Conservation (phyloP, 331 rosid species). For the Cucumis variabilis region DNA sequence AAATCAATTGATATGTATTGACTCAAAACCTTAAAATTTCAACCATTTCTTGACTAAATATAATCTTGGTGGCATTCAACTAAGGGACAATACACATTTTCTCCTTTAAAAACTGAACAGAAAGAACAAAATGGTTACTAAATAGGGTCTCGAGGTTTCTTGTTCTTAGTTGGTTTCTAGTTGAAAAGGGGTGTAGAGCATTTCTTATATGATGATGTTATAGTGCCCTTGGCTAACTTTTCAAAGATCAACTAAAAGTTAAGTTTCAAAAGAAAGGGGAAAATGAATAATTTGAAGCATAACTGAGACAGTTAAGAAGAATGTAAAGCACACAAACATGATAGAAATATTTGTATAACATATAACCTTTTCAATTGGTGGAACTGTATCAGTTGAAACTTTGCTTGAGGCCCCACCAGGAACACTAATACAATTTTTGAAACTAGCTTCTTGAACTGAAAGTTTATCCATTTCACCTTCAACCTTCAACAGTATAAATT, state of each 20-base stretch:
- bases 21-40: not conserved
- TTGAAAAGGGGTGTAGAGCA: not conserved
- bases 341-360: not conserved
- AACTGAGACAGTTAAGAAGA: not conserved
- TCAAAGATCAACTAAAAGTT: not conserved
- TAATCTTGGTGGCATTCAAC: slow-evolving; percentile 12
- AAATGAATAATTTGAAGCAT: not conserved
- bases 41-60: not conserved
- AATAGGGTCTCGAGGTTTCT: too few relatives aligned
- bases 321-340: not conserved
- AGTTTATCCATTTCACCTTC: slow-evolving; percentile 98
- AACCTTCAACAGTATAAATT: slow-evolving; percentile 60
- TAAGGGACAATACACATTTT: not conserved
- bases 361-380: slow-evolving; percentile 74
- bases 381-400: slow-evolving; percentile 62
- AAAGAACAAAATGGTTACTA: too few relatives aligned
- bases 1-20: not conserved
- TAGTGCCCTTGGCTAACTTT: not conserved
- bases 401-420: slow-evolving; percentile 86
- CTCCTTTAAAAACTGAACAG: not conserved
- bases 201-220: not conserved
- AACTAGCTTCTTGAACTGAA: slow-evolving; percentile 92
- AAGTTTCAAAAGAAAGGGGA: not conserved
- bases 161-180: not conserved
- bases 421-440: slow-evolving; percentile 82